A percentile compares a stretch with the other conserved stretches of the same genome.
These are phyloP conservation scores for Penicillium nucicola DNA, from an alignment of 495 filamentous ascomycete genomes.

Conservation along the genomic window DNA sequence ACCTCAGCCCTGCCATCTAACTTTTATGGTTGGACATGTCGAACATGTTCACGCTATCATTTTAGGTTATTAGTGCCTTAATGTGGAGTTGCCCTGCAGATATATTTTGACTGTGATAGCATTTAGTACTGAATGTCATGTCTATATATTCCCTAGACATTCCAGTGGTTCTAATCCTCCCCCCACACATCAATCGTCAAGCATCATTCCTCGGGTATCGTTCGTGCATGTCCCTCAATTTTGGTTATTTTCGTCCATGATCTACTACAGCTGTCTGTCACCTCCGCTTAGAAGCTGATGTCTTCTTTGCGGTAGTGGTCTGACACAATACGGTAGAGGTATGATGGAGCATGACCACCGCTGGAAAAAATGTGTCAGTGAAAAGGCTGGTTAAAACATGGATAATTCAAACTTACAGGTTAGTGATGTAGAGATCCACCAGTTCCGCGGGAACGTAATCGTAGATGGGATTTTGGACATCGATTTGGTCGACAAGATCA, in stretches of 20 bases:
- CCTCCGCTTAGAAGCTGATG: constrained; percentile 51
- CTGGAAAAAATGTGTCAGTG: constrained; percentile 41
- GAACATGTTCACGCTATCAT: too few species aligned
- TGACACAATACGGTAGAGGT: constrained; percentile 74
- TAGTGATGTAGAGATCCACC: constrained; percentile 87
- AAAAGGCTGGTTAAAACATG: not conserved
- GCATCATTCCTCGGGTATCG: constrained; percentile 25
- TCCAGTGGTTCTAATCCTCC: constrained; percentile 1
- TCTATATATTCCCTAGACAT: not conserved
- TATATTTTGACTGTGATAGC: not conserved
- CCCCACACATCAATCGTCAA: constrained; percentile 18
- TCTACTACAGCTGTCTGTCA: constrained; percentile 2
- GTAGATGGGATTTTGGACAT: constrained; percentile 75
- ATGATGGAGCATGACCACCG: constrained; percentile 76
- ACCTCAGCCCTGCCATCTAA: too few species aligned
- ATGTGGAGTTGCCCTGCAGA: too few species aligned
- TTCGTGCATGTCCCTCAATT: constrained; percentile 12
- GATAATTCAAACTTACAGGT: constrained; percentile 62
- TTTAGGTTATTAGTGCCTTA: too few species aligned
- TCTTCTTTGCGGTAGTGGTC: constrained; percentile 87
- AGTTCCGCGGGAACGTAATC: constrained; percentile 81
- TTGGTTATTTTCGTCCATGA: not conserved
- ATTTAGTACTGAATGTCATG: constrained; percentile 6
- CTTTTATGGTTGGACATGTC: too few species aligned
- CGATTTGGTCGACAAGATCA: constrained; percentile 67